Evolutionary conservation across 2,329 filamentous ascomycete genomes (phyloP).

Genomic region (Hymenoscyphus scutula): DNA sequence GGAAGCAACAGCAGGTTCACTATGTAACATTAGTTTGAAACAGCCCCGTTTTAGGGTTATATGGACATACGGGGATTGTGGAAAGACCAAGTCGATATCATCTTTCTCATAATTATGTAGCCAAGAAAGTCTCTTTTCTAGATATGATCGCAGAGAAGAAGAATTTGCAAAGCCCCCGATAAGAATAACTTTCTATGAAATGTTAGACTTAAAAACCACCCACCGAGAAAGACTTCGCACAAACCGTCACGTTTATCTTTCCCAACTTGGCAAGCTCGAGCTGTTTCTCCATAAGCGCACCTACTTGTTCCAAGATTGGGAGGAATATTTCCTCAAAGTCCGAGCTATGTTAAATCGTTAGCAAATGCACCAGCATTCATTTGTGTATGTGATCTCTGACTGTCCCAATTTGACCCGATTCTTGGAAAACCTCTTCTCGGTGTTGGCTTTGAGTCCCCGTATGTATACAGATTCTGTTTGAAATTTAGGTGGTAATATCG

Average conservation of each 20-base stretch:
- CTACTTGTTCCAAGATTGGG: constrained; percentile 8
- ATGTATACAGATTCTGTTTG: neutral
- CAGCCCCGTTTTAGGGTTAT: neutral
- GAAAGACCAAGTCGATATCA: constrained; percentile 3
- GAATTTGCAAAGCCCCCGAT: constrained; percentile 19
- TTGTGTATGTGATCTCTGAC: constrained; percentile 5
- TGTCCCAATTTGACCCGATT: constrained; percentile 8
- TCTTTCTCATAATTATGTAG: neutral
- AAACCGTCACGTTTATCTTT: constrained; percentile 9
- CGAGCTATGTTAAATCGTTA: neutral
- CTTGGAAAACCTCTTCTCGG: constrained; percentile 6
- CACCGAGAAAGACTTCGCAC: neutral
- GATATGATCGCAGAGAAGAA: constrained; percentile 7
- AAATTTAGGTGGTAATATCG: neutral
- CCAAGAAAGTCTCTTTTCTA: neutral
- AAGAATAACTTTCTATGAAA: constrained; percentile 21
- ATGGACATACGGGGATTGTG: neutral
- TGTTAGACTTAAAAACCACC: neutral
- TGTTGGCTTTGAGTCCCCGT: constrained; percentile 7
- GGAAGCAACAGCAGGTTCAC: constrained; percentile 16
- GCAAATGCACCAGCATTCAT: neutral
- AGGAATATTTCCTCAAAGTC: constrained; percentile 14
- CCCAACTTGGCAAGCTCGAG: constrained; percentile 11
- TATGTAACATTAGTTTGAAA: constrained; percentile 2
- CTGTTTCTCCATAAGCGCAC: constrained; percentile 12